Evolutionary conservation across 2,329 filamentous ascomycete species (phyloP), one percentile per base, ranked within the genome.

Genomic region (Ascomycota sp.): DNA sequence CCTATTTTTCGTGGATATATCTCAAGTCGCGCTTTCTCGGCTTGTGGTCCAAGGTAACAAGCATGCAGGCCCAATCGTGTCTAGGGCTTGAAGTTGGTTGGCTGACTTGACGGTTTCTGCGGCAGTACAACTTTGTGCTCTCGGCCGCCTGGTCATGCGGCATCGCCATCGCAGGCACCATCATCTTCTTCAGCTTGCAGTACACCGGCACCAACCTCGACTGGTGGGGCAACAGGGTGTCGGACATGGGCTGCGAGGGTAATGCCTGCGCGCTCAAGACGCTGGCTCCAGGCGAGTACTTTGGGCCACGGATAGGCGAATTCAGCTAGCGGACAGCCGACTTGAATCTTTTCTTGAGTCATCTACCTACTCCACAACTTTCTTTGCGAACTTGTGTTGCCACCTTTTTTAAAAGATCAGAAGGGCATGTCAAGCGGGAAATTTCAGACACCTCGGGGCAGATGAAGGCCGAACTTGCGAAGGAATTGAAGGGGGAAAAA

Each of bases 131-230:
- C 39, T 65, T 63, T 39, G 59, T 65, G 26, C 50, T 64, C 17
- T 63, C 62, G 7, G 59, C 62, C 11, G 54, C 61, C 10, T 59
- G 62, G 43, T 60, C 53, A 13, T 56, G 55, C 17, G 61, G 55
- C 20, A 56, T 66, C 25, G 61, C 62, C 31, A 55, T 67, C 28
- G 46, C 60, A 0, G 61, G 50, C 30, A 55, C 67, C 35, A 46
- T 67, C 38, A 63, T 67, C 36, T 64, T 67, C 51, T 68, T 67
- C 38, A 50, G 55, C 10, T 43, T 66, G 11, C 54, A 63, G 36
- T 60, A 54, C 37, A 50, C 51, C n/a, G 48, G 49, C 5, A 44
- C 52, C 4, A 41, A 52, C 17, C 40, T 64, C 27, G 36, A 53
- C 7, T 65, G 61, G 61, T 64, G 60, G 60, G 61, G 61, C 22